Conservation (phyloP, 345 rosid species). For the Salix koriyanagi region DNA sequence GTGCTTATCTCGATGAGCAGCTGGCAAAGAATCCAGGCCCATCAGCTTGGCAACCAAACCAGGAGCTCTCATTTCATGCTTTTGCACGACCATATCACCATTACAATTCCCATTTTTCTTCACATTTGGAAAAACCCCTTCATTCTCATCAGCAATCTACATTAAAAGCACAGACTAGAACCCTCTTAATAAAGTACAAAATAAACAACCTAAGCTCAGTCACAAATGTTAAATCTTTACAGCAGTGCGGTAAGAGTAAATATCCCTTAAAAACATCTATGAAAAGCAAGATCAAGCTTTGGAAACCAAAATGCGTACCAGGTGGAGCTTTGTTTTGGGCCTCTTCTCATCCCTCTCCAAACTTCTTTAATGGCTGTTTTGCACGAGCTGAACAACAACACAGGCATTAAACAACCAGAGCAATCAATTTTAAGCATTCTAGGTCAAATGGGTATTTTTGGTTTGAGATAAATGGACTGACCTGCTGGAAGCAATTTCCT, state of each 20-base stretch:
- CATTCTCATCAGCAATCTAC: slow-evolving; percentile 84
- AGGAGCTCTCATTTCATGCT: slow-evolving; percentile 67
- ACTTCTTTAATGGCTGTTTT: slow-evolving; percentile 55
- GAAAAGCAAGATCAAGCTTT: background rate
- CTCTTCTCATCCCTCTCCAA: slow-evolving; percentile 79
- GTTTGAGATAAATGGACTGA: slow-evolving; percentile 12
- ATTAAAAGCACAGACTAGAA: slow-evolving; percentile 10
- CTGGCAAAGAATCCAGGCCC: slow-evolving; percentile 92
- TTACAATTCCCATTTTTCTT: slow-evolving; percentile 38
- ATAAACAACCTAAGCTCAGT: background rate
- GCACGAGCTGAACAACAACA: slow-evolving; percentile 40
- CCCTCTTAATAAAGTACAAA: background rate
- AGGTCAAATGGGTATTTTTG: background rate
- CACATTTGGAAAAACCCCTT: slow-evolving; percentile 55
- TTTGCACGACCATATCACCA: slow-evolving; percentile 27
- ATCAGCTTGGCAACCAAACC: slow-evolving; percentile 88
- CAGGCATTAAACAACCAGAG: background rate
- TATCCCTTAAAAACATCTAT: background rate
- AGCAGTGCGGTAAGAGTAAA: background rate
- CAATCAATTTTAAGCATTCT: background rate
- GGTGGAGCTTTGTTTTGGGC: slow-evolving; percentile 69
- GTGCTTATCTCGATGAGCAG: slow-evolving; percentile 49
- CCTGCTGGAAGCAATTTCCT: slow-evolving; percentile 75
- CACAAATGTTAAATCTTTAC: background rate
- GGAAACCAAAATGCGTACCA: slow-evolving; percentile 35